Conservation (phyloP, 176 grass and related monocot genomes). For the Poa pratensis region DNA sequence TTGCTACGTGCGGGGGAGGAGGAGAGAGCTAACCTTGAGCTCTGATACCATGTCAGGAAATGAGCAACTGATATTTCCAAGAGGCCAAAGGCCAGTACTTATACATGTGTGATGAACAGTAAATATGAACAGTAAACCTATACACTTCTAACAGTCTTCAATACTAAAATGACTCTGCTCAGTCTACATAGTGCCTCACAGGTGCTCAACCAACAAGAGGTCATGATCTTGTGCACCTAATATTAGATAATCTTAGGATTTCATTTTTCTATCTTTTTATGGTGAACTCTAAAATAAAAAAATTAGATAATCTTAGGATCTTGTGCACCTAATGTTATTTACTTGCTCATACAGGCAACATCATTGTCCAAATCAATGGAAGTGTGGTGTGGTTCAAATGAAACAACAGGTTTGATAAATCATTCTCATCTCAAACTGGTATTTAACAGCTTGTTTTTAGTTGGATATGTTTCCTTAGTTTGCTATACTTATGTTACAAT, state of each 20-base stretch:
- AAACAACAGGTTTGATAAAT: constrained; percentile 72
- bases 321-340: constrained; percentile 29
- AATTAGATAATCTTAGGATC: too few species aligned
- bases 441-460: too few species aligned
- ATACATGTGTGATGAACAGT: too few species aligned
- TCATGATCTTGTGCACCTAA: constrained; percentile 32
- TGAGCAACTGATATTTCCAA: too few species aligned
- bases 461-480: constrained; percentile 15
- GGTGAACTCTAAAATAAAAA: too few species aligned
- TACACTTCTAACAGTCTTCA: too few species aligned
- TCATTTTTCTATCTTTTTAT: constrained; percentile 17
- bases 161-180: constrained; percentile 67
- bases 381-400: constrained; percentile 71
- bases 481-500: neutral
- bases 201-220: constrained; percentile 70
- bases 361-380: constrained; percentile 59
- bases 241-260: constrained; percentile 28
- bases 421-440: constrained; percentile 16
- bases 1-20: too few species aligned
- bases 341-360: constrained; percentile 52
- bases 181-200: constrained; percentile 51
- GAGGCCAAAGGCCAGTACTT: too few species aligned
- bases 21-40: too few species aligned
- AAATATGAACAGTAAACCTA: too few species aligned
- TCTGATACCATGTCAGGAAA: too few species aligned